Percentiles rank a stretch among this genome's conserved stretches.
phyloP scores from a whole-genome alignment of 2,329 filamentous ascomycete genomes.

The Didymella glomerata region DNA sequence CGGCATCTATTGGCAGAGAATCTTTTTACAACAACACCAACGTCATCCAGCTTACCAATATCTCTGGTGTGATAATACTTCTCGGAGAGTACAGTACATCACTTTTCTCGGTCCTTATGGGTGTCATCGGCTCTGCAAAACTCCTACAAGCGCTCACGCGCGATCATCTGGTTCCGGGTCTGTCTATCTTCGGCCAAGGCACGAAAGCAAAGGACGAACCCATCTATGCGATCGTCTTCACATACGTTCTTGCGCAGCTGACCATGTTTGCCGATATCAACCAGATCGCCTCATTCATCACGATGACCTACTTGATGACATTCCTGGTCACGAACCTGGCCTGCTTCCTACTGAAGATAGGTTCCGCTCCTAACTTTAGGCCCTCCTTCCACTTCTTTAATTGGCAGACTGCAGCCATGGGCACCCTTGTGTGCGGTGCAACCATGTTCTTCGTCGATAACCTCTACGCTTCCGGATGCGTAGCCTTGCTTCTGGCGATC shows the following conservation, averaged over 20 bases:
- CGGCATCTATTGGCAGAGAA: conserved; percentile 74
- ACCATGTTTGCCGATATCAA: conserved; percentile 86
- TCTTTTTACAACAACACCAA: conserved; percentile 80
- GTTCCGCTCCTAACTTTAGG: conserved; percentile 87
- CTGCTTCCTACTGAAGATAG: conserved; percentile 85
- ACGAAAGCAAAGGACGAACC: conserved; percentile 78
- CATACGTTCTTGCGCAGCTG: conserved; percentile 77
- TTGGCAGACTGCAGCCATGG: conserved; percentile 80
- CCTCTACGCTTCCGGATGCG: conserved; percentile 77
- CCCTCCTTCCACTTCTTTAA: conserved; percentile 90
- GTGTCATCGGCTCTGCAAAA: conserved; percentile 84
- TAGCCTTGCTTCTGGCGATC: conserved; percentile 76
- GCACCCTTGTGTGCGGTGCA: conserved; percentile 76
- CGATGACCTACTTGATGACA: conserved; percentile 92
- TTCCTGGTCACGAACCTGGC: conserved; percentile 89
- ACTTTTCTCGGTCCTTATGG: conserved; percentile 87
- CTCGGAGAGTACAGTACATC: conserved; percentile 84
- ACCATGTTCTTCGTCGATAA: conserved; percentile 94
- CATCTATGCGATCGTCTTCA: conserved; percentile 76
- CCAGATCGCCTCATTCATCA: conserved; percentile 87
- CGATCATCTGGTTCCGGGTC: conserved; percentile 79
- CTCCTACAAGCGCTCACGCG: conserved; percentile 82
- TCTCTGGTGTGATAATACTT: conserved; percentile 77
- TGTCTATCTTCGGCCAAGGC: conserved; percentile 77
- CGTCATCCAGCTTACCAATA: conserved; percentile 80